A percentile compares a stretch with the other conserved stretches of the same genome.
These are phyloP conservation scores for Xeromyces bisporus DNA, from an alignment of 495 filamentous ascomycete species.

Conservation along the genomic window DNA sequence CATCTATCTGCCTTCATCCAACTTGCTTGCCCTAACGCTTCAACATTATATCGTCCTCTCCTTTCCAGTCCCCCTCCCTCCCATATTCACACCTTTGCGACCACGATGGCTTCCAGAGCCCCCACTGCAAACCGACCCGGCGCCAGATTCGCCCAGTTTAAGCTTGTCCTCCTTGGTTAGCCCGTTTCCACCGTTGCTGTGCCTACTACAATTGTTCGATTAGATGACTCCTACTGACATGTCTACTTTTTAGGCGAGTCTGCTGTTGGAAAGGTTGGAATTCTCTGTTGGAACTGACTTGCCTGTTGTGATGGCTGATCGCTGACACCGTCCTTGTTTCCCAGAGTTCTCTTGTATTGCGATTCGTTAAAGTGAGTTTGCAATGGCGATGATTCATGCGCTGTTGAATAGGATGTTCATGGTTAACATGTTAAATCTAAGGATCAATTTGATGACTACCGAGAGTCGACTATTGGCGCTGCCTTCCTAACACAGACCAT, in stretches of 20 bases:
- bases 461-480: slow-evolving; percentile 96
- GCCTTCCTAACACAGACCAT: slow-evolving; percentile 98
- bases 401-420: neutral
- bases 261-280: slow-evolving; percentile 83
- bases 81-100: slow-evolving; percentile 6
- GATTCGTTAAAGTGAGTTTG: slow-evolving; percentile 80
- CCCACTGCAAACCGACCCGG: slow-evolving; percentile 60
- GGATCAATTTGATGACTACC: slow-evolving; percentile 99
- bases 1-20: too few species aligned
- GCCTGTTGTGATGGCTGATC: neutral
- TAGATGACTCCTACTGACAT: slow-evolving; percentile 12
- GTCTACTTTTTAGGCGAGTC: slow-evolving; percentile 58
- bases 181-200: slow-evolving; percentile 2
- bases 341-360: slow-evolving; percentile 88
- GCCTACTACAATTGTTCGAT: slow-evolving; percentile 1
- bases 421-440: slow-evolving; percentile 17
- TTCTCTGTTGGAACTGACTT: slow-evolving; percentile 8
- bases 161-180: slow-evolving; percentile 88
- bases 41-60: too few species aligned
- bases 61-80: too few species aligned
- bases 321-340: slow-evolving; percentile 17
- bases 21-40: too few species aligned
- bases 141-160: slow-evolving; percentile 93
- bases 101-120: slow-evolving; percentile 62
- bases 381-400: neutral